Evolutionary conservation across 257 asterid genomes (phyloP).

Genomic region (Solanum paucissectum): DNA sequence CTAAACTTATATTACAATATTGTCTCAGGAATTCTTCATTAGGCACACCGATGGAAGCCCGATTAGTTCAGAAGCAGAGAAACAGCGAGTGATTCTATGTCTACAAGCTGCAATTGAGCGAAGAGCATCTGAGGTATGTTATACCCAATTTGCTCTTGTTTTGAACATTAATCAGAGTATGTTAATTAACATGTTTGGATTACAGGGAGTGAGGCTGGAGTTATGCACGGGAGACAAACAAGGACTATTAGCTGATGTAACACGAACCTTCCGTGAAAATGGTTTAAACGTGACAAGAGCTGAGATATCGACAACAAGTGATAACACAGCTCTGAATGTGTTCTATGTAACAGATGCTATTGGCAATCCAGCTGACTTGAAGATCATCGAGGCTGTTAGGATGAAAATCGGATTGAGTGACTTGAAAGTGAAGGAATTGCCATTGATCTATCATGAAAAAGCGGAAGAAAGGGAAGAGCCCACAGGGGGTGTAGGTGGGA

Average conservation of each 20-base stretch:
- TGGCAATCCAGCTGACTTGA: constrained; percentile 52
- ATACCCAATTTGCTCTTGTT: background rate
- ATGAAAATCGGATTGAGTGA: constrained; percentile 49
- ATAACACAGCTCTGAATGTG: constrained; percentile 31
- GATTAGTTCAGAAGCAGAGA: constrained; percentile 74
- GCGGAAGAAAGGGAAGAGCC: constrained; percentile 35
- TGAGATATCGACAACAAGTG: constrained; percentile 61
- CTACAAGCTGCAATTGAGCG: constrained; percentile 49
- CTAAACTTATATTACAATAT: constrained; percentile 1
- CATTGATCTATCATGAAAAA: constrained; percentile 37
- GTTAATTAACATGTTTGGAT: background rate
- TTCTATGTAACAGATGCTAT: constrained; percentile 75
- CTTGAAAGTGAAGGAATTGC: constrained; percentile 72
- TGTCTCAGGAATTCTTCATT: constrained; percentile 77
- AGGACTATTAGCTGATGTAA: constrained; percentile 83
- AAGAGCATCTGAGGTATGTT: constrained; percentile 55
- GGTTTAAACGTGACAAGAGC: constrained; percentile 78
- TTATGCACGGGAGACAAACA: constrained; percentile 47
- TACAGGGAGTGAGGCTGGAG: constrained; percentile 89
- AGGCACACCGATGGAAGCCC: constrained; percentile 79
- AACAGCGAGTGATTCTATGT: constrained; percentile 73
- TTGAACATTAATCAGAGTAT: background rate
- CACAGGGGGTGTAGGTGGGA: constrained; percentile 43
- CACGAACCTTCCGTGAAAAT: constrained; percentile 81
- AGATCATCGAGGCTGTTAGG: constrained; percentile 55